Evolutionary conservation across 2,329 filamentous ascomycete genomes (phyloP), one percentile per base, ranked within the genome.

Genomic region (Ceratocystis cubensis): DNA sequence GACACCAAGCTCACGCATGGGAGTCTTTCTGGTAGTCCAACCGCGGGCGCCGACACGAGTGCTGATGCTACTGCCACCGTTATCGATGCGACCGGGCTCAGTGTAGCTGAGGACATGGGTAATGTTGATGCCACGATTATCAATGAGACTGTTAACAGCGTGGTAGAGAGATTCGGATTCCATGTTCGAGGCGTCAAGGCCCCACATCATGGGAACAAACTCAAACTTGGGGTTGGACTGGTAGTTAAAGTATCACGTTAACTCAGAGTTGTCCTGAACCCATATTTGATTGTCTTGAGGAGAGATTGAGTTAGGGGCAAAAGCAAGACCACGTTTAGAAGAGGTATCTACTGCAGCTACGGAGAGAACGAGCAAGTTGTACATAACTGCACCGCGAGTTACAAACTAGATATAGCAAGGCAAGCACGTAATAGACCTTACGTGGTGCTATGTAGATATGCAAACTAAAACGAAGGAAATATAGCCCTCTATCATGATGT

Each of bases 201-300:
- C 68, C 67, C 65, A 69, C 63, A 70, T 67, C 69, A 70, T 70
- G 56, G 66, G 66, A n/a, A 93, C 85, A 74, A 90, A 94, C 73
- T 89, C 81, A 70, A 93, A 83, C 15, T 79, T 74, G 15, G 88
- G 88, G 2, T 74, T 73, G 22, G 78, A 72, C 30, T 76, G 75
- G 75, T 92, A 94, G 78, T 92, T 93, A 81, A 93, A 94, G 79
- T 94, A 94, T 89, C 89, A 94, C 2, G 84, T 87, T 66, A 93
- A 75, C 53, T 84, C 82, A 20, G 81, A 83, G 46, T 78, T 79
- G 5, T 77, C 64, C 56, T 78, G 74, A 10, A 79, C 76, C 87
- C 88, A 92, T 71, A 88, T 78, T 61, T 79, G 73, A 75, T 90
- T 84, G 75, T 93, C 89, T 17, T 77, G 68, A 0, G 83, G 79